These are phyloP conservation scores for Ganoderma sinense DNA, from an alignment of 1,284 basidiomycete species.

Conservation along the genomic window DNA sequence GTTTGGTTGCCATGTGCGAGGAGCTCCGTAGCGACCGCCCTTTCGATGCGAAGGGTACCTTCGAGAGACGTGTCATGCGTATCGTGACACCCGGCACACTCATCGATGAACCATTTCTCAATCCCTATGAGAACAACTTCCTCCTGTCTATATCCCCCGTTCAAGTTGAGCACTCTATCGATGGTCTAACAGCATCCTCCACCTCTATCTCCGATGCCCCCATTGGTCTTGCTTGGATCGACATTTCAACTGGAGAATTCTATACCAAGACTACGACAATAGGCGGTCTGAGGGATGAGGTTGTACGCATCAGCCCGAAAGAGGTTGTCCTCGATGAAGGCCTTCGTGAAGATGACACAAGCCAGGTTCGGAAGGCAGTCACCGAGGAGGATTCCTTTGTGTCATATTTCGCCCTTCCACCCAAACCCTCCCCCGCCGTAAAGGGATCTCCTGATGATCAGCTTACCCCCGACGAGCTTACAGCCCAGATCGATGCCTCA, in stretches of 20 bases:
- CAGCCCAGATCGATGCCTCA: conserved; percentile 9
- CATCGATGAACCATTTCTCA: conserved; percentile 88
- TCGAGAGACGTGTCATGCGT: conserved; percentile 82
- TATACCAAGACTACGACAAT: conserved; percentile 72
- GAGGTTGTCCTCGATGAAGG: conserved; percentile 78
- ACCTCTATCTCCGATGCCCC: neutral
- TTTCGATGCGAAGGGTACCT: conserved; percentile 57
- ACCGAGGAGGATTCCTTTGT: conserved; percentile 60
- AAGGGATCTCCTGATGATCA: conserved; percentile 6
- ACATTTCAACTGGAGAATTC: conserved; percentile 95
- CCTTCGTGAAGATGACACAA: conserved; percentile 45
- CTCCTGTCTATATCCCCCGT: conserved; percentile 72
- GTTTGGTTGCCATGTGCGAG: conserved; percentile 92
- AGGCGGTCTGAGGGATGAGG: conserved; percentile 77
- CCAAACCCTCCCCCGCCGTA: too few species aligned
- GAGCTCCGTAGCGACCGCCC: conserved; percentile 70
- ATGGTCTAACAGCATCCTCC: conserved; percentile 8
- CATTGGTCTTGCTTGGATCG: conserved; percentile 86
- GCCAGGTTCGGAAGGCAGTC: conserved; percentile 57
- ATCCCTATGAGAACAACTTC: conserved; percentile 88
- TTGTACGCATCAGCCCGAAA: conserved; percentile 83
- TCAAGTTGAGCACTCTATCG: neutral
- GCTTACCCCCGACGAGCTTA: conserved; percentile 24
- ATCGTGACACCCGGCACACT: conserved; percentile 93
- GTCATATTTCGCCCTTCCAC: conserved; percentile 47